Evolutionary conservation across 371 early-diverging fungal genomes (phyloP), one percentile per base, ranked within the genome.

Genomic region (Massospora cicadina): DNA sequence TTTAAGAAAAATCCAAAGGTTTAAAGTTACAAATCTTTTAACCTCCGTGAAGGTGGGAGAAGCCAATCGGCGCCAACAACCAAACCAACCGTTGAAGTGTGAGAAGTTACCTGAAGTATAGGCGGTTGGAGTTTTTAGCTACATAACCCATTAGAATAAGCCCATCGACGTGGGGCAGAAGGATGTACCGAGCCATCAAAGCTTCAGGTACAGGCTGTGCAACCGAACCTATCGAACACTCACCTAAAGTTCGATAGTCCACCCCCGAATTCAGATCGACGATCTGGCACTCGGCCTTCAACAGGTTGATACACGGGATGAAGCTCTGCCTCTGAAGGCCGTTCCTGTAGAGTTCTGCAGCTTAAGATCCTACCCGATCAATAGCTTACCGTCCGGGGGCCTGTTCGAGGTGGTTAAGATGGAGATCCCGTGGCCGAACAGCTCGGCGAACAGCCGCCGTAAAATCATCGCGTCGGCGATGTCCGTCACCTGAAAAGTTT

Each of bases 391-490:
- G 27, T 89, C 88, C 0, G 95, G 98, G 56, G 84, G 92, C n/a
- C 98, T 75, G 70, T 97, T 97, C 12, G 90, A 89, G 0, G 96
- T 97, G 2, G 89, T 86, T 12, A 97, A 85, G 12, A 95, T 68
- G 0, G 94, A 87, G 1, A 93, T 87, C n/a, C 93, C 93, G n/a
- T 86, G 78, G 17, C 76, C 69, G 63, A 92, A 88, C 29, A 95
- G 72, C 65, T 88, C 89, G 1, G 80, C 77, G 68, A 93, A 82
- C 24, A 97, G 74, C 13, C 87, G 82, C 17, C 93, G 79, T 54
- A 95, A 68, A 56, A 97, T 81, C 95, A 95, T 95, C 61, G 98
- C 98, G 70, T 95, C 95, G 0, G 90, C 91, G 67, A 96, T 94
- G 70, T 96, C 94, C 0, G 94, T 94, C 2, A 96, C 91, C 67